Conservation (phyloP, 2,329 filamentous ascomycete species). For the Diaporthe vaccinii region DNA sequence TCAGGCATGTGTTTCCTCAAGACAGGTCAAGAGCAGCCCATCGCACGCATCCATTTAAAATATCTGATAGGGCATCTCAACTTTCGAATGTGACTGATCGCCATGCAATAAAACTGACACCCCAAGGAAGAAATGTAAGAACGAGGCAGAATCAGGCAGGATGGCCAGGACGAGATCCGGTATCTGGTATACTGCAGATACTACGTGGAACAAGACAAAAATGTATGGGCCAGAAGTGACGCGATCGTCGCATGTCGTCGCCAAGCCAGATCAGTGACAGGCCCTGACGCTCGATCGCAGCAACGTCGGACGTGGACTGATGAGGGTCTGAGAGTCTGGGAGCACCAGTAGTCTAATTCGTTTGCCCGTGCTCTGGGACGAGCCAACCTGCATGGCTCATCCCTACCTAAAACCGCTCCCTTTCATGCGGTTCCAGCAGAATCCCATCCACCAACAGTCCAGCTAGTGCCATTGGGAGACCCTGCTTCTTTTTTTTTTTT, state of each 20-base stretch:
- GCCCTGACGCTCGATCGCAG: not conserved
- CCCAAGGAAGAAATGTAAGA: not conserved
- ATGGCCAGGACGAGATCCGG: not conserved
- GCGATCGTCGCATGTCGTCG: constrained; percentile 24
- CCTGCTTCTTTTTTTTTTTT: not conserved
- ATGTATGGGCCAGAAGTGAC: constrained; percentile 16
- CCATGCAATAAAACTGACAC: not conserved
- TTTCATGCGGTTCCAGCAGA: constrained; percentile 28
- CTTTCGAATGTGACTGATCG: not conserved
- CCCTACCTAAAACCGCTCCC: constrained; percentile 1
- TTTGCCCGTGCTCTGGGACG: not conserved
- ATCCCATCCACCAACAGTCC: not conserved
- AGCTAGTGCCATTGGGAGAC: not conserved
- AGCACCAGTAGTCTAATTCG: not conserved
- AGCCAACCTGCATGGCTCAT: constrained; percentile 3
- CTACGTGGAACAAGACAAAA: not conserved
- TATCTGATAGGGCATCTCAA: not conserved
- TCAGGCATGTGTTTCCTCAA: constrained; percentile 2
- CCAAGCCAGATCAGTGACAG: constrained; percentile 29
- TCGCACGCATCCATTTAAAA: not conserved
- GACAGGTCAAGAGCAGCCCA: not conserved
- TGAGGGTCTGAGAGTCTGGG: not conserved
- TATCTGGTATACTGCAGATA: not conserved
- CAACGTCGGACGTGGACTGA: not conserved
- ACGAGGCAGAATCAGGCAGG: not conserved